phyloP scores from a whole-genome alignment of 208 protist species.

The Endotrypanum monterogeii region DNA sequence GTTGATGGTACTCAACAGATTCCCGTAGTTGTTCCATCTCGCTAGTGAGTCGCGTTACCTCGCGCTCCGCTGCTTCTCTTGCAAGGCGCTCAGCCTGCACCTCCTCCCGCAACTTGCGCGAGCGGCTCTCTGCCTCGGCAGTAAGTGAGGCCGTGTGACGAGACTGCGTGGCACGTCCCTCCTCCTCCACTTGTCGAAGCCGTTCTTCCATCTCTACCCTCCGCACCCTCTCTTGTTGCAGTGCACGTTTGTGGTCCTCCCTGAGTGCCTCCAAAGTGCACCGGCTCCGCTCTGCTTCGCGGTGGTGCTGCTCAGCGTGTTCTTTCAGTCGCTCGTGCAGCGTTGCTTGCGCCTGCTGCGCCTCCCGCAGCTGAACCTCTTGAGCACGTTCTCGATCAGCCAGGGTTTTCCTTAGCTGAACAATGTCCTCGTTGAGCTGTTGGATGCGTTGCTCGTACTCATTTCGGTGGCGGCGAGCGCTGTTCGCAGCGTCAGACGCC shows the following conservation, averaged over 20 bases:
- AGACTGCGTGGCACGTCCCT: slow-evolving; percentile 8
- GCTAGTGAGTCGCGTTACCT: slow-evolving; percentile 18
- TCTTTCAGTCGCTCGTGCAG: slow-evolving; percentile 40
- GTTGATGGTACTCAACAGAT: slow-evolving; percentile 32
- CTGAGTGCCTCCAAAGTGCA: slow-evolving; percentile 23
- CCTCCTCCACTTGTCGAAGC: slow-evolving; percentile 21
- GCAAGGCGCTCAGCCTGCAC: slow-evolving; percentile 26
- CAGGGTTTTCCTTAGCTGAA: slow-evolving; percentile 27
- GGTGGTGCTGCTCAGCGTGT: slow-evolving; percentile 27
- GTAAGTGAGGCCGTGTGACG: slow-evolving; percentile 17
- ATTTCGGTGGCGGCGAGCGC: slow-evolving; percentile 15
- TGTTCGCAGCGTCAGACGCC: slow-evolving; percentile 14
- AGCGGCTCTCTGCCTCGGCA: slow-evolving; percentile 30
- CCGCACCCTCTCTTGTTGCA: slow-evolving; percentile 33
- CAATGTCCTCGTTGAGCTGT: slow-evolving; percentile 32
- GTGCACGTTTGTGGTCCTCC: slow-evolving; percentile 32
- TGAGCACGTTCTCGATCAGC: slow-evolving; percentile 36
- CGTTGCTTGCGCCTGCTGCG: slow-evolving; percentile 35
- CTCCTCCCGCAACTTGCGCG: slow-evolving; percentile 36
- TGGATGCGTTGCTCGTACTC: slow-evolving; percentile 23
- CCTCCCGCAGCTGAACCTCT: slow-evolving; percentile 35
- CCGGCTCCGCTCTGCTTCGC: slow-evolving; percentile 31
- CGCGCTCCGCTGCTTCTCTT: slow-evolving; percentile 22
- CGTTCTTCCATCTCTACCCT: slow-evolving; percentile 32
- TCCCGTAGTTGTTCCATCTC: slow-evolving; percentile 34